Evolutionary conservation across 2,329 filamentous ascomycete genomes (phyloP).

Genomic region (Penicillium sp.): DNA sequence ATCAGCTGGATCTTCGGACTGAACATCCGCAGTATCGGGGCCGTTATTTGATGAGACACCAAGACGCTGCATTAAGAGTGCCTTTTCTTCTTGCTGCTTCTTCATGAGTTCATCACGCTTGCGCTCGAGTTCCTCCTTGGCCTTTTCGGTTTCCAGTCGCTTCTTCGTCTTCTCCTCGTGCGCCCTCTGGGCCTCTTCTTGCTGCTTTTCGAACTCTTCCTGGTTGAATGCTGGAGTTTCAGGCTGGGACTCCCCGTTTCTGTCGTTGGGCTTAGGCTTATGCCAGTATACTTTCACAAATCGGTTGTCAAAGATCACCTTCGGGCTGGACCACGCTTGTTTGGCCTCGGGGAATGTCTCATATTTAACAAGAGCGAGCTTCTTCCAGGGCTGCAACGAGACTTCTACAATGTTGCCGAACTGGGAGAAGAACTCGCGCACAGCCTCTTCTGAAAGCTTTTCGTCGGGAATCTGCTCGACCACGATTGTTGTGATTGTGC

Average conservation of each 20-base stretch:
- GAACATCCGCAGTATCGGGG: slow-evolving; percentile 24
- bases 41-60: slow-evolving; percentile 42
- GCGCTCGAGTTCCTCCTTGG: slow-evolving; percentile 54
- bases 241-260: slow-evolving; percentile 27
- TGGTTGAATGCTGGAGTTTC: slow-evolving; percentile 52
- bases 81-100: slow-evolving; percentile 58
- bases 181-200: slow-evolving; percentile 58
- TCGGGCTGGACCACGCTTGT: slow-evolving; percentile 60
- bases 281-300: slow-evolving; percentile 68
- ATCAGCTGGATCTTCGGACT: slow-evolving; percentile 25
- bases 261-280: slow-evolving; percentile 44
- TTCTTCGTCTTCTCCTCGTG: slow-evolving; percentile 57
- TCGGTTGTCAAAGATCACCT: slow-evolving; percentile 64
- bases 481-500: slow-evolving; percentile 57
- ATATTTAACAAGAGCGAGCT: slow-evolving; percentile 58
- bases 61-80: slow-evolving; percentile 51
- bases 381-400: slow-evolving; percentile 55
- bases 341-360: slow-evolving; percentile 53
- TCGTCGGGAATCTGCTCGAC: slow-evolving; percentile 64
- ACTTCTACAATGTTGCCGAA: slow-evolving; percentile 59
- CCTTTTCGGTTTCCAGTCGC: slow-evolving; percentile 53
- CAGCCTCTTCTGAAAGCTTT: slow-evolving; percentile 53
- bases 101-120: slow-evolving; percentile 53
- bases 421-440: slow-evolving; percentile 59
- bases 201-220: slow-evolving; percentile 56